Conservation (phyloP, 129 eudicot species). For the Saussurea involucrata region DNA sequence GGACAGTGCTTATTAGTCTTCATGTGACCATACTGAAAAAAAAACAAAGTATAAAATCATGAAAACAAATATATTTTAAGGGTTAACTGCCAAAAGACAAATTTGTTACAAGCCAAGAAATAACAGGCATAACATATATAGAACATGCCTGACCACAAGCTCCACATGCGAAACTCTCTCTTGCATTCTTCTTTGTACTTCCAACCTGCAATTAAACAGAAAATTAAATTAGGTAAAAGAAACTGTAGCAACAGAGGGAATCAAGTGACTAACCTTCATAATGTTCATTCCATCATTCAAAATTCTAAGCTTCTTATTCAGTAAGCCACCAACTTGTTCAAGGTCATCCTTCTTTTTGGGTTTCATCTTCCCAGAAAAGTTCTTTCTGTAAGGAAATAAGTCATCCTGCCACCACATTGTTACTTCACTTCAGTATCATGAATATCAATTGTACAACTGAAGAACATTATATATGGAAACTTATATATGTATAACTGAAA, state of each 20-base stretch:
- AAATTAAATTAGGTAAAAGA: background rate
- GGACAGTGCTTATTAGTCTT: conserved; percentile 95
- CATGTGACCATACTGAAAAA: conserved; percentile 89
- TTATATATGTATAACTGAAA: background rate
- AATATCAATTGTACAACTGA: background rate
- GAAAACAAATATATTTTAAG: background rate
- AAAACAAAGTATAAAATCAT: conserved; percentile 9
- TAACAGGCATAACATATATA: background rate
- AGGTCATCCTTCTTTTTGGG: conserved; percentile 60
- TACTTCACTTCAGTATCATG: background rate
- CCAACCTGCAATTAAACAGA: conserved; percentile 44
- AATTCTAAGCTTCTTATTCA: conserved; percentile 71
- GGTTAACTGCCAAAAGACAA: background rate
- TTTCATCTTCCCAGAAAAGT: conserved; percentile 56
- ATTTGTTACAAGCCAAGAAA: background rate
- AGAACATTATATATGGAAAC: background rate
- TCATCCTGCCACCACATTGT: conserved; percentile 65
- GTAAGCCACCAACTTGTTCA: conserved; percentile 53
- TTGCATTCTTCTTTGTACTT: conserved; percentile 88
- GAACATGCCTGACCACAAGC: conserved; percentile 95
- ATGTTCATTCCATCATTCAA: conserved; percentile 69
- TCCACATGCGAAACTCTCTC: conserved; percentile 92
- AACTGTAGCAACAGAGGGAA: background rate
- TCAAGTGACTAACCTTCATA: conserved; percentile 24
- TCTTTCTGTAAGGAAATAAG: conserved; percentile 37